Evolutionary conservation across 2,329 filamentous ascomycete species (phyloP), one percentile per base, ranked within the genome.

Genomic region (Phaeoacremonium minimum): DNA sequence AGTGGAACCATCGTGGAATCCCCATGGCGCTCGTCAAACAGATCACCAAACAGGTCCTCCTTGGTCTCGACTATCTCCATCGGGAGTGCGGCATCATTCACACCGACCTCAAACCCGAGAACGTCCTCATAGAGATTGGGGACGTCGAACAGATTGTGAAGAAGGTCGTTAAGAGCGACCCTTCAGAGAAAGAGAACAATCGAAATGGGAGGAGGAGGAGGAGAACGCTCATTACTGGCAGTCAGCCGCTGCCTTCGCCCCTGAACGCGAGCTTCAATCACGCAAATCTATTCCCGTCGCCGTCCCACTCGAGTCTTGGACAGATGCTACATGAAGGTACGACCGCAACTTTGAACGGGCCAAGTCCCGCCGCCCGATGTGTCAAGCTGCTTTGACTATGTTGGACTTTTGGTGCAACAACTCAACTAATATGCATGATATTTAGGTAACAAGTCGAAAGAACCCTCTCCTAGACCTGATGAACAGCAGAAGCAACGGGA

Each of bases 141-240:
- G 93, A 98, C 52, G 93, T 98, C 33, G 93, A 98, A 69, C 88
- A 97, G 63, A 97, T 97, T 45, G 93, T 98, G 40, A 91, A 95
- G 65, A 89, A 87, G 42, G 91, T 94, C 46, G 91, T 98, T 37
- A 91, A 95, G 63, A 87, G 82, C 44, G 86, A 93, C 33, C 53
- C 66, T 37, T 56, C 52, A 38, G 83, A 85, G 43, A 93, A 93
- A 61, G 88, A 94, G 57, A 89, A 90, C 58, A 89, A 95, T 56
- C 78, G 90, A 47, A 97, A 96, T 61, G 91, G 93, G 35, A 79
- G 93, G 43, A 77, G 93, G 61, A 80, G 93, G 61, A 77, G 93
- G 60, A 77, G 93, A 54, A 98, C 93, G 3, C 76, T 98, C 42
- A 97, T 98, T 58, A 97, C 93, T 3, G 93, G 93, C 58, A 96